These are phyloP conservation scores for Anthracocystis setariae DNA, from an alignment of 1,284 basidiomycete genomes.

Conservation along the genomic window DNA sequence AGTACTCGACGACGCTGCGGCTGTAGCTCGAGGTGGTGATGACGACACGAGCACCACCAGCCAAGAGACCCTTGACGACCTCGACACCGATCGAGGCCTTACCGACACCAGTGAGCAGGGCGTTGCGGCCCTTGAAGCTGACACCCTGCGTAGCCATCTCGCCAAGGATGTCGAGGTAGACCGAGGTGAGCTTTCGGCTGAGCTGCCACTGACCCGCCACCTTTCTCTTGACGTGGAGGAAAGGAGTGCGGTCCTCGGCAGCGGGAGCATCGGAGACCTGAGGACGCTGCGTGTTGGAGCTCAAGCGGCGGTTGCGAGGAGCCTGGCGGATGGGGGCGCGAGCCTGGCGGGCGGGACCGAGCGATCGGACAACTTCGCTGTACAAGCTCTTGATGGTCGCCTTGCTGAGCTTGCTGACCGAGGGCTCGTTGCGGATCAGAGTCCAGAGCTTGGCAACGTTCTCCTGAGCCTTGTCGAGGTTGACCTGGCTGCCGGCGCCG, in stretches of 20 bases:
- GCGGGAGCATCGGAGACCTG: constrained; percentile 51
- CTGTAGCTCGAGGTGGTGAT: constrained; percentile 80
- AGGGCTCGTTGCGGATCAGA: constrained; percentile 93
- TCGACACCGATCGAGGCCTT: constrained; percentile 97
- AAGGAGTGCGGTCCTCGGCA: constrained; percentile 81
- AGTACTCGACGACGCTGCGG: constrained; percentile 89
- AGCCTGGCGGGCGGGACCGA: constrained; percentile 74
- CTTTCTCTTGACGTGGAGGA: constrained; percentile 95
- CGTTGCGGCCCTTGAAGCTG: constrained; percentile 98
- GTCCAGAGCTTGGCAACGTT: constrained; percentile 97
- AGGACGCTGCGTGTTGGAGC: constrained; percentile 64
- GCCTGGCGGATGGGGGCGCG: constrained; percentile 71
- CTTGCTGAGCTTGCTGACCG: constrained; percentile 96
- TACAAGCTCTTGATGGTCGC: constrained; percentile 96
- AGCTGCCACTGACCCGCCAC: constrained; percentile 97
- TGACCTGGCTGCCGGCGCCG: constrained; percentile 58
- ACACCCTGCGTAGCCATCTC: constrained; percentile 98
- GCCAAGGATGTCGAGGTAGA: constrained; percentile 88
- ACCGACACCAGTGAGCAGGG: constrained; percentile 94
- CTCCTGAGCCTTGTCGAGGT: constrained; percentile 90
- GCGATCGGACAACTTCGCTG: constrained; percentile 84
- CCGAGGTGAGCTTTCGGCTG: constrained; percentile 86
- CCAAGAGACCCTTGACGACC: constrained; percentile 93
- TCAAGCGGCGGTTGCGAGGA: constrained; percentile 69
- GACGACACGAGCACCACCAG: constrained; percentile 94